These are phyloP conservation scores for Immersiella caudata DNA, from an alignment of 495 filamentous ascomycete species.

Conservation along the genomic window DNA sequence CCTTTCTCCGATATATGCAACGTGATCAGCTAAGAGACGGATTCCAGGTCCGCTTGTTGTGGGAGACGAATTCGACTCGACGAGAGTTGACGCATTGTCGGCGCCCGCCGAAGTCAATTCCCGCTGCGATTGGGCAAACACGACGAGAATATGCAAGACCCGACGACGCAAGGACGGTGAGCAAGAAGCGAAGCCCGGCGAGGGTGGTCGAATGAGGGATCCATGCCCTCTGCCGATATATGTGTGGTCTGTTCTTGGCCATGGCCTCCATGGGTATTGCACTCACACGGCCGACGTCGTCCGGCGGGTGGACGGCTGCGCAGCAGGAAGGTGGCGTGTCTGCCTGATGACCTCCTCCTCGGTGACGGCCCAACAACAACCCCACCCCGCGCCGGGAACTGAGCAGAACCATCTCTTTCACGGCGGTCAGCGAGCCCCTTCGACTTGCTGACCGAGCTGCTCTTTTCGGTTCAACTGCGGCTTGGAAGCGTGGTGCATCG, in stretches of 20 bases:
- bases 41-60: neutral
- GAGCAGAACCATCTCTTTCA: neutral
- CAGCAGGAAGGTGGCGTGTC: constrained; percentile 24
- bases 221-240: constrained; percentile 10
- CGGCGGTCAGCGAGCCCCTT: neutral
- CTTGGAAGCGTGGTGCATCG: neutral
- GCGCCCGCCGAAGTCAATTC: constrained; percentile 7
- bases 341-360: constrained; percentile 23
- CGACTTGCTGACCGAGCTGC: constrained; percentile 20
- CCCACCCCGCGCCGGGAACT: neutral
- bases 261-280: neutral
- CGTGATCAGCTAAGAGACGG: constrained; percentile 9
- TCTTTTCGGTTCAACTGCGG: constrained; percentile 5
- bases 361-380: neutral
- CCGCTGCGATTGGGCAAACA: constrained; percentile 19
- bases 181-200: constrained; percentile 11
- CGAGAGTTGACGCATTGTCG: constrained; percentile 1
- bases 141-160: neutral
- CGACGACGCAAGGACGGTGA: constrained; percentile 19
- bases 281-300: neutral
- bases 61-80: neutral
- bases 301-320: neutral
- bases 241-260: neutral
- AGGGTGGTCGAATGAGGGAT: constrained; percentile 12
- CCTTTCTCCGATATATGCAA: neutral